A percentile compares a stretch with the other conserved stretches of the same genome.
Conservation (phyloP, 257 asterid genomes). For the Solanum lycopersicoides region DNA sequence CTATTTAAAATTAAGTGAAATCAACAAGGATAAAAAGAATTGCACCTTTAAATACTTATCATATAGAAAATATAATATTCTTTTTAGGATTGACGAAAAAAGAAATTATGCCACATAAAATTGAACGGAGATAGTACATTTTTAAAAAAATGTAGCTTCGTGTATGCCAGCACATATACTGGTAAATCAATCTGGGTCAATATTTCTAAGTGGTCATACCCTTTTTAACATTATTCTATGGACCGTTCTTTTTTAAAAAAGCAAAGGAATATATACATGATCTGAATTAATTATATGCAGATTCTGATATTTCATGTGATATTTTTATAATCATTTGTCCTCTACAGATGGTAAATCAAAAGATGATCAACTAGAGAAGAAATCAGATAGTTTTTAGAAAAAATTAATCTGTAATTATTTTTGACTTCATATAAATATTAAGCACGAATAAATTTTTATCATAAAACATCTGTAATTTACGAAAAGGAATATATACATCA, state of each 20-base stretch:
- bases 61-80: too few relatives aligned
- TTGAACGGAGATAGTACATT: too few relatives aligned
- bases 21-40: too few relatives aligned
- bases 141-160: background rate
- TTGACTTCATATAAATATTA: background rate
- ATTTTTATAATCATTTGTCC: background rate
- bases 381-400: background rate
- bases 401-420: background rate
- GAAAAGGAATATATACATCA: background rate
- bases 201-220: background rate
- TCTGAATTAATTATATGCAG: background rate
- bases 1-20: too few relatives aligned
- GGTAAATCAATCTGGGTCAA: background rate
- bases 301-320: background rate
- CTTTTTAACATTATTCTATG: background rate
- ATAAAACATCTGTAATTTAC: too few relatives aligned
- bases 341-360: background rate
- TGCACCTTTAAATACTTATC: too few relatives aligned
- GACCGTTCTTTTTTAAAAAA: background rate
- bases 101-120: too few relatives aligned
- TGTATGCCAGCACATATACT: background rate
- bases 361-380: background rate
- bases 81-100: too few relatives aligned
- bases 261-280: background rate
- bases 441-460: rapidly evolving